Evolutionary conservation across 306 rosid species (phyloP).

Genomic region (Rosa rugosa): DNA sequence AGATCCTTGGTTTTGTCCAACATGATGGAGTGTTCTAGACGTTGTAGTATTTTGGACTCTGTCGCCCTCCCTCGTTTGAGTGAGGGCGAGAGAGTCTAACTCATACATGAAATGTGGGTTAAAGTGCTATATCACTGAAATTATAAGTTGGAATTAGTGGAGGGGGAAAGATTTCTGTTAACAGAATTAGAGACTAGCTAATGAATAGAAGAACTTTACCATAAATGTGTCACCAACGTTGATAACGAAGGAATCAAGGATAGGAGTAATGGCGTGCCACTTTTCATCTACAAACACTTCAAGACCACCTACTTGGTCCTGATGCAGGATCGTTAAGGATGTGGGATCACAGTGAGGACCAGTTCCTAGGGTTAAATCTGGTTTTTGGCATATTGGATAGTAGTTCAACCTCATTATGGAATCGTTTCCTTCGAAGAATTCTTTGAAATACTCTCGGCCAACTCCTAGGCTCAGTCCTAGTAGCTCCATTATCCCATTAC

Average conservation of each 20-base stretch:
- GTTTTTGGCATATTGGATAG: conserved; percentile 80
- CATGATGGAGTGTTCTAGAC: neutral
- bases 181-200: neutral
- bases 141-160: neutral
- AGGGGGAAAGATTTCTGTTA: neutral
- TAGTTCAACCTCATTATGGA: conserved; percentile 77
- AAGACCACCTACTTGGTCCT: conserved; percentile 78
- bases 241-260: conserved; percentile 64
- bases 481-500: conserved; percentile 69
- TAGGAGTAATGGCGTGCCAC: conserved; percentile 61
- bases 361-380: conserved; percentile 75
- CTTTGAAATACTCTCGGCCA: conserved; percentile 47
- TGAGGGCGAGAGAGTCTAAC: neutral
- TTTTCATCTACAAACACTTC: conserved; percentile 57
- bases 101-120: neutral
- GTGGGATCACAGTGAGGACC: conserved; percentile 95
- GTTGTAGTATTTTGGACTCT: neutral
- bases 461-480: conserved; percentile 81
- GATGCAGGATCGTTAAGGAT: conserved; percentile 79
- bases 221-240: conserved; percentile 87
- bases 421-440: conserved; percentile 56
- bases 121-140: neutral
- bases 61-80: neutral
- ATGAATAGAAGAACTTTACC: conserved; percentile 38
- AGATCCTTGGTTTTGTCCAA: neutral